Evolutionary conservation across 805 yeast species (phyloP).

Genomic region (Barnettozyma botsteinii): DNA sequence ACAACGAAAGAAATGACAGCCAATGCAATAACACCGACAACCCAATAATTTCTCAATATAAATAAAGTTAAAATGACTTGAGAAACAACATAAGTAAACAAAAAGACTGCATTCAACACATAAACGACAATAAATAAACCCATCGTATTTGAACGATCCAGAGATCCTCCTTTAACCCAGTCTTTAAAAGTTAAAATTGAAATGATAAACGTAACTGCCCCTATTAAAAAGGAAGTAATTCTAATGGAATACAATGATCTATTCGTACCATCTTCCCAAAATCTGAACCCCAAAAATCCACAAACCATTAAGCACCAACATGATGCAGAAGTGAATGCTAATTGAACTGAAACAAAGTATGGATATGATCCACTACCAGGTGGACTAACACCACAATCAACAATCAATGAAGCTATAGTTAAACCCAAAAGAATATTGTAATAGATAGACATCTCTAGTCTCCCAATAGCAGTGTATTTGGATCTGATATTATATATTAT

Average conservation of each 20-base stretch:
- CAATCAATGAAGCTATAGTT: conserved; percentile 62
- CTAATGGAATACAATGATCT: conserved; percentile 56
- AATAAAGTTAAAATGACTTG: conserved; percentile 64
- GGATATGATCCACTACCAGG: conserved; percentile 72
- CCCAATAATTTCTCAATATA: conserved; percentile 79
- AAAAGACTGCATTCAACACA: conserved; percentile 61
- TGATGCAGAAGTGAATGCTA: conserved; percentile 66
- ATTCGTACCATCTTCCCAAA: conserved; percentile 92
- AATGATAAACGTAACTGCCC: conserved; percentile 59
- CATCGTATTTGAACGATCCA: conserved; percentile 49
- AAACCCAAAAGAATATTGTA: conserved; percentile 55
- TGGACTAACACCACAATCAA: conserved; percentile 90
- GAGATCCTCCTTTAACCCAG: conserved; percentile 42
- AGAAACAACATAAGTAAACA: conserved; percentile 56
- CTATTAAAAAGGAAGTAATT: conserved; percentile 47
- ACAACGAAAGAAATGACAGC: conserved; percentile 68
- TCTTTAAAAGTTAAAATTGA: conserved; percentile 68
- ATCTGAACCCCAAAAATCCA: conserved; percentile 78
- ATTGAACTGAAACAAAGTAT: conserved; percentile 77
- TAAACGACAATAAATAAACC: conserved; percentile 67
- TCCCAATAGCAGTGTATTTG: conserved; percentile 92
- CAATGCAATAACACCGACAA: conserved; percentile 73
- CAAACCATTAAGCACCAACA: conserved; percentile 65
- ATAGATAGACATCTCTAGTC: conserved; percentile 76
- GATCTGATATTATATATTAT: conserved; percentile 72